Evolutionary conservation across 805 yeast genomes (phyloP), one percentile per base, ranked within the genome.

Genomic region (Zygosaccharomyces siamensis): DNA sequence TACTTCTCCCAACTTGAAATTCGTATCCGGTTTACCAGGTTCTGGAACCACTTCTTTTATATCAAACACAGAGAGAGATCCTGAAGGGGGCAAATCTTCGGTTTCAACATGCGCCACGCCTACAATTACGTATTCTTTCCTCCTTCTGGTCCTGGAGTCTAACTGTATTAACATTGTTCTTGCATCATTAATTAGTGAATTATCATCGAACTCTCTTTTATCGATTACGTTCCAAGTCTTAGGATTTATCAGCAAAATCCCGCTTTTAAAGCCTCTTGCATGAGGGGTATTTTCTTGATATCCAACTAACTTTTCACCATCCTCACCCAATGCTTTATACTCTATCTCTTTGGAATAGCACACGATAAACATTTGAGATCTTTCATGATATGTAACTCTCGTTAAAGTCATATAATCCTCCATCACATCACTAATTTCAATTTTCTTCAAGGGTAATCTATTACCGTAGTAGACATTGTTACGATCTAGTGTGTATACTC

Each of bases 1-100:
- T 7, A 86, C 72, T 56, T 82, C 79, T 62, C 87, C 89, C 58
- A 90, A 73, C 65, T 84, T 86, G 63, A 79, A 86, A 56, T 82
- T 84, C 1, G 89, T 83, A 55, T 89, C 95, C 0, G 97, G 96
- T 50, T 76, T 78, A 0, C 84, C 89, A 0, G 92, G 92, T 60
- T 89, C 96, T 0, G 97, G 96, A 54, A 87, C 88, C 63, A 89
- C 84, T 50, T 83, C 89, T 47, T 85, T 82, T 27, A 86, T 74
- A 54, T 89, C 96, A 59, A 71, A 83, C 1, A 90, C 70, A 49
- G 80, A 79, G 67, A 88, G 85, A 1, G 83, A 72, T 0, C 99
- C 99, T 58, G 81, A 79, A 0, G 95, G 78, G 3, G 87, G 77
- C 50, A 84, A 69, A 67, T 89, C 96, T 62, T 92, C 99, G 50